Evolutionary conservation across 768 basidiomycete genomes (phyloP).

Genomic region (Lactarius tabidus): DNA sequence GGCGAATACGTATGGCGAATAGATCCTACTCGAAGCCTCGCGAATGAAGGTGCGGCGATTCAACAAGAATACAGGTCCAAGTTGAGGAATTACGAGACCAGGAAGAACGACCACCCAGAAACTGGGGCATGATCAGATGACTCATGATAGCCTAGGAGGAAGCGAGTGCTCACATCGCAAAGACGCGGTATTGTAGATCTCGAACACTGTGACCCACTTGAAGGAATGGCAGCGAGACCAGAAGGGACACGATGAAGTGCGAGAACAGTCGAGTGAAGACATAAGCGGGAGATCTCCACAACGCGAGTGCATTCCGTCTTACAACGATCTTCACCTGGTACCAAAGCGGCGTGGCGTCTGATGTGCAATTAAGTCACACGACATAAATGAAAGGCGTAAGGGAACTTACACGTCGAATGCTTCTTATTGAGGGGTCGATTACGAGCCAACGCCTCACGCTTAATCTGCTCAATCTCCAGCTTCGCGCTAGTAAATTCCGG

Average conservation of each 20-base stretch:
- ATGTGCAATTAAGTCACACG: constrained; percentile 42
- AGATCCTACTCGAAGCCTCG: constrained; percentile 84
- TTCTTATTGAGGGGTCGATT: background rate
- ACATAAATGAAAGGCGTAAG: background rate
- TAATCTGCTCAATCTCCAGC: constrained; percentile 43
- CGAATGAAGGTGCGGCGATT: constrained; percentile 45
- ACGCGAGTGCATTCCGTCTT: constrained; percentile 60
- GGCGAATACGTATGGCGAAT: constrained; percentile 82
- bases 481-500: constrained; percentile 43
- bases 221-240: constrained; percentile 76
- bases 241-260: constrained; percentile 64
- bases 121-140: constrained; percentile 9
- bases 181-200: constrained; percentile 78
- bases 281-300: constrained; percentile 86
- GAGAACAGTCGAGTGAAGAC: constrained; percentile 80
- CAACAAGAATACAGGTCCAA: constrained; percentile 79
- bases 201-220: constrained; percentile 60
- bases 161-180: constrained; percentile 48
- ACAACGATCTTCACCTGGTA: constrained; percentile 73
- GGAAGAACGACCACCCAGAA: constrained; percentile 68
- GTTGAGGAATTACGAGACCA: constrained; percentile 77
- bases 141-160: too few relatives aligned
- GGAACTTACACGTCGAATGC: constrained; percentile 13
- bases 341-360: constrained; percentile 51
- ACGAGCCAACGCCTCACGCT: constrained; percentile 27